Evolutionary conservation across 768 basidiomycete genomes (phyloP), one percentile per base, ranked within the genome.

Genomic region (Pisolithus microcarpus): DNA sequence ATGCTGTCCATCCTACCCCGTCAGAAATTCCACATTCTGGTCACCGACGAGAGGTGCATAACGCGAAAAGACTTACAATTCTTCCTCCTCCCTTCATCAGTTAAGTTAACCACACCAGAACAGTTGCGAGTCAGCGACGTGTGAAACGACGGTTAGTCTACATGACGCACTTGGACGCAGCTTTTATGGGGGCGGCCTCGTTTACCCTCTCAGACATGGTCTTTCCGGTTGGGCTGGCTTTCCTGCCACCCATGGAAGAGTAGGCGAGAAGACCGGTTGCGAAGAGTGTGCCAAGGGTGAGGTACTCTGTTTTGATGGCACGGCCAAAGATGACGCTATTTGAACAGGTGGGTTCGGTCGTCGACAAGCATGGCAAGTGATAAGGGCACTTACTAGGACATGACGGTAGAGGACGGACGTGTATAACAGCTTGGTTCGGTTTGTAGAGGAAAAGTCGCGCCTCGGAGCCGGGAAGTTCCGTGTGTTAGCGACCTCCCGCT

Each of bases 241-340:
- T 79, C 66, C 76, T 82, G 43, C 78, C 78, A 31, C 84, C 80
- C 45, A 78, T 73, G 50, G 75, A 72, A 38, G 80, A 73, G 48
- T 76, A 75, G 57, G 74, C 74, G 36, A 77, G 75, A 50, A 76
- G 67, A 50, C 79, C 78, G 52, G 80, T 80, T 46, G 79, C 71
- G 43, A 75, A 69, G 51, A 91, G 77, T 37, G 82, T 81, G 49
- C 78, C 82, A 50, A 91, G 75, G 19, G 83, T 78, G 56, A 91
- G 77, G 73, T 87, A 82, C 73, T 91, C 86, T 64, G 81, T 85
- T 74, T 85, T 87, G 62, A 91, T 75, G 64, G 77, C 78, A 57
- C 88, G 86, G 66, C 89, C 89, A 55, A 88, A 64, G 62, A 91
- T 84, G 55, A 77, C 72, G 77, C 89, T 91, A 62, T 46, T 28